Conservation (phyloP, 441 rosid genomes). For the Flueggea neowawraea region DNA sequence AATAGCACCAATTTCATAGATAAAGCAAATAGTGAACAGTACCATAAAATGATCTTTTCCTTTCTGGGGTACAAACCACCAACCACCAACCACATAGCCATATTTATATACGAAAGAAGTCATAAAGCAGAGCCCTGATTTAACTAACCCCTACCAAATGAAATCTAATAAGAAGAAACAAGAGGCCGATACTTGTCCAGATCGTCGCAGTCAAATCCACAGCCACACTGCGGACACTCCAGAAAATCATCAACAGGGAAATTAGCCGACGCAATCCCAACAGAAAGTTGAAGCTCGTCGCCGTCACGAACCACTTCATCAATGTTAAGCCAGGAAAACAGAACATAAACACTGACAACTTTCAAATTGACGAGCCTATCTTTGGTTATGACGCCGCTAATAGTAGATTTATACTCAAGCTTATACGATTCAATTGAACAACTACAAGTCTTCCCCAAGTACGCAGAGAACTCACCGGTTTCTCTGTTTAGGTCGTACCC, state of each 20-base stretch:
- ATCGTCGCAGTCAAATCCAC: constrained; percentile 46
- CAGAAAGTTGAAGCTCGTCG: constrained; percentile 46
- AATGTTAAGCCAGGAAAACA: constrained; percentile 54
- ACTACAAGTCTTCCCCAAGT: constrained; percentile 34
- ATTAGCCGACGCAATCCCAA: constrained; percentile 52
- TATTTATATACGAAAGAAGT: too few relatives aligned
- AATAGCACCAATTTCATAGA: too few relatives aligned
- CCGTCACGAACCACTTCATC: constrained; percentile 38
- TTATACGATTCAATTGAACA: constrained; percentile 34
- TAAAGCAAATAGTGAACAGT: too few relatives aligned
- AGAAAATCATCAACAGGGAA: constrained; percentile 38
- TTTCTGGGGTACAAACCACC: too few relatives aligned
- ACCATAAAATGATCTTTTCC: too few relatives aligned
- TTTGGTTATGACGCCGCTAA: constrained; percentile 26
- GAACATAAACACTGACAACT: constrained; percentile 35
- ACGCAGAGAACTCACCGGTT: constrained; percentile 37
- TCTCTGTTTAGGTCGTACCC: constrained; percentile 34
- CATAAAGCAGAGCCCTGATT: neutral
- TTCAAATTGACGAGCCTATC: constrained; percentile 26
- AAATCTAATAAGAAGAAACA: neutral
- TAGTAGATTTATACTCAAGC: constrained; percentile 1
- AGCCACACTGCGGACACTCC: constrained; percentile 62
- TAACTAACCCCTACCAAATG: neutral
- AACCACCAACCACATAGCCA: too few relatives aligned
- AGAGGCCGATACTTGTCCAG: neutral